Evolutionary conservation across 169 alveolate species (phyloP).

Genomic region (Prorocentrum cordatum): DNA sequence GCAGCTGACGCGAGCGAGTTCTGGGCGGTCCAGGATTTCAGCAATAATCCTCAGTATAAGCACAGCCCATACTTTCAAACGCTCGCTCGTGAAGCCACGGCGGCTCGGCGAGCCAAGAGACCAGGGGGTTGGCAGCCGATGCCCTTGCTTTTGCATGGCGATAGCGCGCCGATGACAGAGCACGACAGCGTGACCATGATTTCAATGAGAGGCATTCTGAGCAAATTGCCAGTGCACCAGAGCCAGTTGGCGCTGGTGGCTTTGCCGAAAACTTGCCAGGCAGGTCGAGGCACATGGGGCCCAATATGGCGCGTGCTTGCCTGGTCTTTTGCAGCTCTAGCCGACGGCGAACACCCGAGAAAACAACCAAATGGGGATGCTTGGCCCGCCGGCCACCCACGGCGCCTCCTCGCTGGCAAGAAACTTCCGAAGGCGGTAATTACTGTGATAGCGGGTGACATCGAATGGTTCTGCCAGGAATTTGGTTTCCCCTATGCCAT

Average conservation of each 20-base stretch:
- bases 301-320: background rate
- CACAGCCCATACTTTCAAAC: background rate
- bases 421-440: background rate
- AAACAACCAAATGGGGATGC: too few species aligned
- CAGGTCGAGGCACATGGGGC: background rate
- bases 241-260: background rate
- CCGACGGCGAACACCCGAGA: background rate
- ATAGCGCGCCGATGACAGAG: background rate
- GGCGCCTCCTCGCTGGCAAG: background rate
- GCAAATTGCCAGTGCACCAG: background rate
- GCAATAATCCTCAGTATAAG: background rate
- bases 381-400: too few species aligned
- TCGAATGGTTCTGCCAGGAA: background rate
- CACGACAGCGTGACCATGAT: background rate
- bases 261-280: background rate
- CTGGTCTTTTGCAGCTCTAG: background rate
- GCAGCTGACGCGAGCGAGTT: background rate
- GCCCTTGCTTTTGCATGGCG: slow-evolving; percentile 6
- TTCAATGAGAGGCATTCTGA: background rate
- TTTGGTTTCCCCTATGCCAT: background rate
- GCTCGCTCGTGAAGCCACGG: background rate
- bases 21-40: background rate
- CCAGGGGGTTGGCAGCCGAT: background rate
- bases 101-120: background rate
- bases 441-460: background rate